Evolutionary conservation across 225 moss, liverwort and hornwort species (phyloP), one percentile per base, ranked within the genome.

Genomic region (Sphagnum contortum): DNA sequence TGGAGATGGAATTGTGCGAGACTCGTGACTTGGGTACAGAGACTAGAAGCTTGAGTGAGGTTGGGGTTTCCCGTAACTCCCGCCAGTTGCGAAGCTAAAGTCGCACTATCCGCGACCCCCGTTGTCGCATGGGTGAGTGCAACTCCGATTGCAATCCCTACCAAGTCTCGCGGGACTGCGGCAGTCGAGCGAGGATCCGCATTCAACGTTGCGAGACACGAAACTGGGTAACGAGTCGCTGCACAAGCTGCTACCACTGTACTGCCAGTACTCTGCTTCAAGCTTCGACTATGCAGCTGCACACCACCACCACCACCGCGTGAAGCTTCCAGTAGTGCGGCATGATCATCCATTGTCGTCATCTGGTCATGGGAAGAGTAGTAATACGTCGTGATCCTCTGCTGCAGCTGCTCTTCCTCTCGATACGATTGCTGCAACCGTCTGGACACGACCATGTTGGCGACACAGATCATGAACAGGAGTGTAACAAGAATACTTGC

Each of bases 11-110:
- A 83, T 0, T 74, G 67, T 0, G 83, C 76, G 55, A 83, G 47
- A 47, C 80, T 74, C 6, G 74, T 74, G 9, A 74, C 76, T 56
- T 83, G 76, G 54, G 70, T 83, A 68, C 83, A 83, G 76, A 83
- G 72, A 2, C 4, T 57, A 47, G 70, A 74, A 11, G 80, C 67
- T 48, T 79, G 70, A 4, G 72, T 77, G 3, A 83, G 74, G 74
- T 68, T 80, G 47, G 4, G 45, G 3, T 83, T 83, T n/a, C 72
- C 80, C 29, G 29, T 29, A 44, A 68, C 62, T 3, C 44, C 49
- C 0, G n/a, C 12, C 3, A 47, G 74, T 61, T 68, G 76, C 1
- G 72, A 57, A n/a, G 69, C 80, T 45, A 83, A 65, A 3, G 72
- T 65, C 59, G 65, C 67, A 55, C 83, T 63, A 63, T 83, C 83